phyloP scores from a whole-genome alignment of 257 asterid species.

The Mentha longifolia region DNA sequence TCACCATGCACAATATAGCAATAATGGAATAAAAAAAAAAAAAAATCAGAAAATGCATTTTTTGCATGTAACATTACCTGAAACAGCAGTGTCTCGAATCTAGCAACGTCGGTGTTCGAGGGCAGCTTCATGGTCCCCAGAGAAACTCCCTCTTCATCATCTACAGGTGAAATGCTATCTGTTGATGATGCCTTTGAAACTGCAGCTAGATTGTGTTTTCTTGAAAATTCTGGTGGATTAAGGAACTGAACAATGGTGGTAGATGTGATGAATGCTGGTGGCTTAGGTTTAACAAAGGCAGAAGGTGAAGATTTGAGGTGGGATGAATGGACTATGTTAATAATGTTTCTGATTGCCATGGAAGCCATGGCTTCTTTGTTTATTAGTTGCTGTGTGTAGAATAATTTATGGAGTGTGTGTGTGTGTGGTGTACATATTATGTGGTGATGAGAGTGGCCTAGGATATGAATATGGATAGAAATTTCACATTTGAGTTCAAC shows the following conservation, averaged over 20 bases:
- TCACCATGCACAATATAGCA: neutral
- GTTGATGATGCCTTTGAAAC: constrained; percentile 49
- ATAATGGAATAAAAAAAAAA: neutral
- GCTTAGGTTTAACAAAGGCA: constrained; percentile 21
- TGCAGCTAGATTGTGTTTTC: constrained; percentile 27
- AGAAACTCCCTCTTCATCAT: constrained; percentile 72
- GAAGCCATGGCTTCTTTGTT: constrained; percentile 48
- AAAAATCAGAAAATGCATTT: neutral
- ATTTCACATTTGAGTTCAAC: constrained; percentile 25
- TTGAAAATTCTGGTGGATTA: constrained; percentile 25
- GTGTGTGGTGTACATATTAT: constrained; percentile 3
- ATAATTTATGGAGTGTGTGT: constrained; percentile 26
- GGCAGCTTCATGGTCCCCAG: constrained; percentile 92
- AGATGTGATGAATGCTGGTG: constrained; percentile 33
- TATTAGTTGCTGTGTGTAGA: neutral
- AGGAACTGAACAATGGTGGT: constrained; percentile 34
- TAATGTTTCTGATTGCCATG: constrained; percentile 48
- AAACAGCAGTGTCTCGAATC: constrained; percentile 84
- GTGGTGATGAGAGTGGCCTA: constrained; percentile 30
- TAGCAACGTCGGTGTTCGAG: constrained; percentile 56
- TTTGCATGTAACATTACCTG: constrained; percentile 55
- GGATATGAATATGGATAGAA: constrained; percentile 37
- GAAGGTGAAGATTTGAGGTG: constrained; percentile 35
- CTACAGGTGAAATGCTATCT: constrained; percentile 32
- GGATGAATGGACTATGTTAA: constrained; percentile 28